Evolutionary conservation across 2,329 filamentous ascomycete species (phyloP).

Genomic region (Amylocarpus encephaloides): DNA sequence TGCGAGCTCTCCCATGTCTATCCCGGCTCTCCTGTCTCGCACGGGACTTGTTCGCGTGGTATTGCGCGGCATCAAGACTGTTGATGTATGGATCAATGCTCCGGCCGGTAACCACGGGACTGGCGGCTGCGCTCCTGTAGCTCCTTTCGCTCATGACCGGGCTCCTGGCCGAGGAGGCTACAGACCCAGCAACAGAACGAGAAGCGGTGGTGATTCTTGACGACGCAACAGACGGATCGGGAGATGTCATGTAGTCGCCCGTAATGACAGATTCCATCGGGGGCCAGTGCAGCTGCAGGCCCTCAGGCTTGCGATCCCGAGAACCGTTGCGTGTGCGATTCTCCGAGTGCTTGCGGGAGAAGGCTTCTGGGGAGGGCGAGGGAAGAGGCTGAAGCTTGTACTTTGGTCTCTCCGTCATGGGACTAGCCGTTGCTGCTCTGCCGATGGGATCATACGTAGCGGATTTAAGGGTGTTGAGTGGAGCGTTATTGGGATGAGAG

Average conservation of each 20-base stretch:
- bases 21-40: constrained; percentile 45
- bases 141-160: constrained; percentile 38
- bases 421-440: constrained; percentile 57
- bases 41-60: constrained; percentile 49
- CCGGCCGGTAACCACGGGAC: constrained; percentile 53
- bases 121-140: constrained; percentile 38
- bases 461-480: constrained; percentile 30
- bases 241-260: constrained; percentile 48
- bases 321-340: constrained; percentile 61
- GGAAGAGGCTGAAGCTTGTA: constrained; percentile 49
- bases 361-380: constrained; percentile 60
- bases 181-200: constrained; percentile 44
- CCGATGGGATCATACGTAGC: constrained; percentile 28
- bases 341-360: constrained; percentile 55
- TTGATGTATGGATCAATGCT: constrained; percentile 80
- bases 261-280: constrained; percentile 45
- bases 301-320: constrained; percentile 70
- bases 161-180: constrained; percentile 44
- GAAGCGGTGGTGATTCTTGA: constrained; percentile 46
- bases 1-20: constrained; percentile 39
- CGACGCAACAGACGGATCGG: constrained; percentile 49
- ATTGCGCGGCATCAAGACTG: constrained; percentile 72
- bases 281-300: constrained; percentile 57
- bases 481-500: constrained; percentile 31
- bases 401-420: constrained; percentile 51